Conservation (phyloP, 257 asterid species). For the Plantago major region DNA sequence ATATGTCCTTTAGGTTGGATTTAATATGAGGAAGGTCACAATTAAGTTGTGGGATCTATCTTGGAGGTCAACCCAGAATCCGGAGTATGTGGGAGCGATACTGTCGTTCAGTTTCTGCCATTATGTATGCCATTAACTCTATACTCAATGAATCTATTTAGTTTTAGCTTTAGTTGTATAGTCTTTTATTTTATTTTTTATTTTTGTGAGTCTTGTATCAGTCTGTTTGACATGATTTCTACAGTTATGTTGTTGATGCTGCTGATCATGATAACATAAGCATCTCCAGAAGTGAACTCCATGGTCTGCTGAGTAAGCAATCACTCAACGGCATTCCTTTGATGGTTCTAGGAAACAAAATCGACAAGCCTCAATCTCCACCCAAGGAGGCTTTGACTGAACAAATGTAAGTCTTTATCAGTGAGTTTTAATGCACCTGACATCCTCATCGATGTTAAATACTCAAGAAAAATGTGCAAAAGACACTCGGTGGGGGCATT, state of each 20-base stretch:
- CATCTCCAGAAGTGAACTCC: conserved; percentile 78
- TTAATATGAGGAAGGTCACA: conserved; percentile 94
- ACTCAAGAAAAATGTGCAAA: too few species aligned
- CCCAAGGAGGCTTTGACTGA: conserved; percentile 84
- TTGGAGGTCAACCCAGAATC: conserved; percentile 99
- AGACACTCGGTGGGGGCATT: too few species aligned
- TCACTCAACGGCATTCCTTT: conserved; percentile 87
- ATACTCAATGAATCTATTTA: conserved; percentile 7
- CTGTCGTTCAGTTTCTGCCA: conserved; percentile 97
- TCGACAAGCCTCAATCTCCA: conserved; percentile 69
- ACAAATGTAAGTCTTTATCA: conserved; percentile 54
- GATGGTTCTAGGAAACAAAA: conserved; percentile 91
- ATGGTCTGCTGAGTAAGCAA: conserved; percentile 83
- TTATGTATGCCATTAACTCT: conserved; percentile 57
- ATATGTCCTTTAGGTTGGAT: conserved; percentile 69
- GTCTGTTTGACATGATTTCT: conserved; percentile 12
- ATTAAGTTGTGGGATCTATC: conserved; percentile 98
- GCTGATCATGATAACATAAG: conserved; percentile 86
- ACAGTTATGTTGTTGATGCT: conserved; percentile 95
- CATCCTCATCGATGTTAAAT: too few species aligned
- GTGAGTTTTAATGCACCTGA: too few species aligned
- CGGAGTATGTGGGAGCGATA: conserved; percentile 98
- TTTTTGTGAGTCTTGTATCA: background rate
- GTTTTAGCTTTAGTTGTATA: too few species aligned
- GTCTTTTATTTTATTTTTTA: too few species aligned